Conservation (phyloP, 768 basidiomycete genomes). For the Calocera cornea region DNA sequence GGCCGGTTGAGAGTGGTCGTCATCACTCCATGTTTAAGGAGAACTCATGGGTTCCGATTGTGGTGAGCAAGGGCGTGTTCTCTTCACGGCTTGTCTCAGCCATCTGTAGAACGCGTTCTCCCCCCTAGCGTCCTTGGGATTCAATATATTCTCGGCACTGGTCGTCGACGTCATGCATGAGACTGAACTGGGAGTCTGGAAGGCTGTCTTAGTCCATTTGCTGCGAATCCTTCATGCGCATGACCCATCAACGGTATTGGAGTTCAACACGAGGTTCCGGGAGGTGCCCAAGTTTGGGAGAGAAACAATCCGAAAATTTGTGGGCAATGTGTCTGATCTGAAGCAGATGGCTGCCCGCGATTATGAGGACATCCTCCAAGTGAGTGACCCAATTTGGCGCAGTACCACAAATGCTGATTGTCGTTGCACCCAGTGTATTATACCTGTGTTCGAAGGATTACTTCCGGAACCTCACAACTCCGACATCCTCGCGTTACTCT, state of each 20-base stretch:
- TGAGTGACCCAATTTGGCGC: not conserved
- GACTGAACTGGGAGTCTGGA: slow-evolving; percentile 31
- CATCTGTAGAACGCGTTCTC: slow-evolving; percentile 27
- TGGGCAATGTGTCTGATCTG: slow-evolving; percentile 26
- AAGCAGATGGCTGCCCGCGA: slow-evolving; percentile 28
- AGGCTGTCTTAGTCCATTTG: slow-evolving; percentile 27
- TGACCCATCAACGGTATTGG: no score
- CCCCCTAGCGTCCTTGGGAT: slow-evolving; percentile 15
- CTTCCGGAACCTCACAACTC: slow-evolving; percentile 20
- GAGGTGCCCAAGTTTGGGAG: slow-evolving; percentile 24
- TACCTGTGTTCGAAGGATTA: slow-evolving; percentile 31
- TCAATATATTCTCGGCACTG: slow-evolving; percentile 21
- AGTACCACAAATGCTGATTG: no score
- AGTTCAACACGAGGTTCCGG: slow-evolving; percentile 19
- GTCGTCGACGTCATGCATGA: slow-evolving; percentile 31
- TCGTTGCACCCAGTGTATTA: slow-evolving; percentile 20
- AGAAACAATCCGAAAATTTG: slow-evolving; percentile 27
- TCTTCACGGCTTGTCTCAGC: slow-evolving; percentile 12
- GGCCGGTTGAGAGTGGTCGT: no score
- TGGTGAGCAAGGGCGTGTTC: slow-evolving; percentile 11
- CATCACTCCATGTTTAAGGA: slow-evolving; percentile 6
- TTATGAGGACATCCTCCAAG: slow-evolving; percentile 35
- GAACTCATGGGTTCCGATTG: slow-evolving; percentile 7
- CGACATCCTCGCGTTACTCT: slow-evolving; percentile 26
- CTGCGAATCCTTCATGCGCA: slow-evolving; percentile 21